A percentile compares a stretch with the other conserved stretches of the same genome.
Conservation (phyloP, 148 eudicot species). For the Rhododendron williamsianum region DNA sequence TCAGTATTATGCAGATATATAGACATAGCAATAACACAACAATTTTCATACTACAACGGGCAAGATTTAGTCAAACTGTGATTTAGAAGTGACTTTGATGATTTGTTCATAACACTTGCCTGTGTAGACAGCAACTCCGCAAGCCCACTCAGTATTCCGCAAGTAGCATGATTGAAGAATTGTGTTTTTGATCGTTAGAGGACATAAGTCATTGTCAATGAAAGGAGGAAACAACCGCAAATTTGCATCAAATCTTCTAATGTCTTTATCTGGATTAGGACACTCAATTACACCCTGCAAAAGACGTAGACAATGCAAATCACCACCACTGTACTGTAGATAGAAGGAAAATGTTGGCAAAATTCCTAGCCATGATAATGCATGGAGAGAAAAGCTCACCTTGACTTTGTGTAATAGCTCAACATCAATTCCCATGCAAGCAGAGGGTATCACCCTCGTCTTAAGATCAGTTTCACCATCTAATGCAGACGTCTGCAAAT, state of each 20-base stretch:
- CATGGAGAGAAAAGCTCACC: slow-evolving; percentile 33
- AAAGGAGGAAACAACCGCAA: slow-evolving; percentile 95
- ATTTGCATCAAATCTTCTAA: slow-evolving; percentile 93
- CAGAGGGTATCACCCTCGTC: slow-evolving; percentile 77
- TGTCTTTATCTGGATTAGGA: slow-evolving; percentile 86
- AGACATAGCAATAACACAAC: neutral
- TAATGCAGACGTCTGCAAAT: slow-evolving; percentile 81
- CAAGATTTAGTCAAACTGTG: neutral
- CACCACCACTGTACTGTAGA: neutral
- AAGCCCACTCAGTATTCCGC: slow-evolving; percentile 98
- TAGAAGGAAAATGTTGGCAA: neutral
- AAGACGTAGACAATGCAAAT: slow-evolving; percentile 9
- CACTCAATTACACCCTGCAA: slow-evolving; percentile 94
- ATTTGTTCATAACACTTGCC: slow-evolving; percentile 39
- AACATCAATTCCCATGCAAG: slow-evolving; percentile 89
- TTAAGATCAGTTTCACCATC: slow-evolving; percentile 99
- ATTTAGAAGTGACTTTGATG: neutral
- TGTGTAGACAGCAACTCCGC: slow-evolving; percentile 96
- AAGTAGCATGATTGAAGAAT: slow-evolving; percentile 98
- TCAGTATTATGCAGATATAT: neutral
- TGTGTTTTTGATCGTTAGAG: slow-evolving; percentile 87
- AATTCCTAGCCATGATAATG: slow-evolving; percentile 5
- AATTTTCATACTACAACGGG: neutral
- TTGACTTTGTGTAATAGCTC: slow-evolving; percentile 89
- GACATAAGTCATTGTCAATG: slow-evolving; percentile 88